These are phyloP conservation scores for Acanthamoeba sp. DNA, from an alignment of 208 protist genomes.

Conservation along the genomic window DNA sequence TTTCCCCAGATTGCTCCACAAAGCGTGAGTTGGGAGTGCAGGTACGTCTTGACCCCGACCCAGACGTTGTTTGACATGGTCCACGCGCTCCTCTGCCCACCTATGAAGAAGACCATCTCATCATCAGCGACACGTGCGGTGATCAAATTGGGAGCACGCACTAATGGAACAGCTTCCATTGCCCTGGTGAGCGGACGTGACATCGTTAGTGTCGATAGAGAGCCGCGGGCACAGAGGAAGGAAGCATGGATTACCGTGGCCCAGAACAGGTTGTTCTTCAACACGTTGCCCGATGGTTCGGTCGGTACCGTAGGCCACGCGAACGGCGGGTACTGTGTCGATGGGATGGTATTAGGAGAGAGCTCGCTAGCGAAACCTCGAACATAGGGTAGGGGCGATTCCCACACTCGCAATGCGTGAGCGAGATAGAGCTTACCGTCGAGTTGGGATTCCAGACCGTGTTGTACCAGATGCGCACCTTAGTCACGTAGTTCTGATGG, in stretches of 20 bases:
- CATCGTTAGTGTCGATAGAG: background rate
- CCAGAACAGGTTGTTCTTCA: constrained; percentile 23
- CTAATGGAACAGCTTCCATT: background rate
- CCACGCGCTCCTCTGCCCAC: background rate
- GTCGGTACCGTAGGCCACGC: background rate
- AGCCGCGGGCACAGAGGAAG: too few relatives aligned
- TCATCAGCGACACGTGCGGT: background rate
- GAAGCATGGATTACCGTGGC: background rate
- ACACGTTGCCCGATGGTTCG: background rate
- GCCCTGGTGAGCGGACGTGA: background rate
- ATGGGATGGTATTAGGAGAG: background rate
- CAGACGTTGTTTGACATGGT: constrained; percentile 19
- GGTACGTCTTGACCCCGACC: background rate
- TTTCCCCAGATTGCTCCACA: too few relatives aligned
- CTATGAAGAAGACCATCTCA: too few relatives aligned
- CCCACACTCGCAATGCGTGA: background rate
- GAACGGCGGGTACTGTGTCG: background rate
- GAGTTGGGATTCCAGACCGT: constrained; percentile 1
- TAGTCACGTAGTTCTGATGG: background rate
- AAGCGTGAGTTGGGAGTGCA: background rate
- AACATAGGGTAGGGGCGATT: background rate
- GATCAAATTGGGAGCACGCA: background rate
- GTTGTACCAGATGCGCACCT: background rate
- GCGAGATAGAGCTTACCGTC: background rate
- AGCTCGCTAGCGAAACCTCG: background rate